phyloP scores from a whole-genome alignment of 345 rosid genomes.

The Psidium guajava region DNA sequence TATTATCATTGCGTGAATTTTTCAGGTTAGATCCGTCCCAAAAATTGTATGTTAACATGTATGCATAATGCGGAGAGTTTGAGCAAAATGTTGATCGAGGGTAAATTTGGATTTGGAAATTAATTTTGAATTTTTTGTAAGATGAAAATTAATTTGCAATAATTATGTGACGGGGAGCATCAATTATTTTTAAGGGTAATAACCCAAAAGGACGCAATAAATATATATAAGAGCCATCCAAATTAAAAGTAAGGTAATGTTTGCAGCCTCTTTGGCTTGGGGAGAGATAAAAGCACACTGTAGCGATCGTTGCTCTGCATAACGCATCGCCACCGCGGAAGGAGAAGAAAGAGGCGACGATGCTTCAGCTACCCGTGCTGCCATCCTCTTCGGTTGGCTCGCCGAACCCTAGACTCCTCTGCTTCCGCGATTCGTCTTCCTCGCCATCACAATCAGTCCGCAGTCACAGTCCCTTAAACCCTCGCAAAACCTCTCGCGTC shows the following conservation, averaged over 20 bases:
- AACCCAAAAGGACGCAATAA: not conserved
- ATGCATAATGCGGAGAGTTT: not conserved
- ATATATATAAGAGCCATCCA: not conserved
- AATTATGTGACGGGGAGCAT: not conserved
- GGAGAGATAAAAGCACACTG: not conserved
- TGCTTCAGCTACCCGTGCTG: conserved; percentile 21
- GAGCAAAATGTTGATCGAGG: not conserved
- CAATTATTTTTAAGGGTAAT: not conserved
- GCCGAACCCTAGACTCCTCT: conserved; percentile 22
- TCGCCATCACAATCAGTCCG: not conserved
- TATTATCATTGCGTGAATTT: accelerated
- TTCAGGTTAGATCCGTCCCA: accelerated
- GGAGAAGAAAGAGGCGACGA: not conserved
- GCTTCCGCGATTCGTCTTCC: not conserved
- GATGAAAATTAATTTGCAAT: accelerated
- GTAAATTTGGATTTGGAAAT: not conserved
- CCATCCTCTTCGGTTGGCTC: conserved; percentile 1
- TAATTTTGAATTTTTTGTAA: accelerated
- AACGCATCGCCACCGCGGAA: not conserved
- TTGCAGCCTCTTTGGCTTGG: not conserved
- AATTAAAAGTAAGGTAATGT: not conserved
- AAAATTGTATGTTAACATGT: not conserved
- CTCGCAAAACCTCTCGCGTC: conserved; percentile 4
- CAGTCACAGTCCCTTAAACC: not conserved
- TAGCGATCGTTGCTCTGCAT: not conserved